A percentile compares a stretch with the other conserved stretches of the same genome.
Evolutionary conservation across 768 basidiomycete species (phyloP).

Genomic region (Basidioascus undulatus): DNA sequence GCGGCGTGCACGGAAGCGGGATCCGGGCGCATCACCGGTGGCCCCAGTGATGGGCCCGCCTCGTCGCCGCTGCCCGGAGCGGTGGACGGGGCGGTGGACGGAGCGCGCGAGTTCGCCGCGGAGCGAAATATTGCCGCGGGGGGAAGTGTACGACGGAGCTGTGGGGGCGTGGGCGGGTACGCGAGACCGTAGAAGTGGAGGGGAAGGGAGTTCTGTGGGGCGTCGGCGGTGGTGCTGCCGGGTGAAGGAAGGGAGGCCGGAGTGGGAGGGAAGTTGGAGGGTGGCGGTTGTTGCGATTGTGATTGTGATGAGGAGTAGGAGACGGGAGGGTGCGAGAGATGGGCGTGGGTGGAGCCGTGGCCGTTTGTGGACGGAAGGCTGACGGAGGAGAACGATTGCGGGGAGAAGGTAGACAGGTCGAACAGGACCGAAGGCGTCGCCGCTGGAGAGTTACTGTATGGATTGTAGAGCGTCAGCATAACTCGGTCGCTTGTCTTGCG

Average conservation of each 20-base stretch:
- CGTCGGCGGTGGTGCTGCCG: background rate
- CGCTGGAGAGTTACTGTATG: background rate
- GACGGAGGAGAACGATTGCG: background rate
- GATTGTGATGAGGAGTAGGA: conserved; percentile 1
- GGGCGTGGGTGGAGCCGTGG: background rate
- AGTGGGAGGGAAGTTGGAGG: background rate
- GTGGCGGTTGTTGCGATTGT: background rate
- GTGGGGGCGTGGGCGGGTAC: background rate
- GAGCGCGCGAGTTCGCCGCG: background rate
- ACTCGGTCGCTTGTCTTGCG: no score
- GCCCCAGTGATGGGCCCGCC: background rate
- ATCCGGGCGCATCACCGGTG: background rate
- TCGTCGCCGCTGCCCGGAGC: conserved; percentile 2
- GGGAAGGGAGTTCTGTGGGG: background rate
- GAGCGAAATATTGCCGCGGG: background rate
- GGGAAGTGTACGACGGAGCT: background rate
- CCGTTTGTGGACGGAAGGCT: background rate
- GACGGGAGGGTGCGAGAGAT: background rate
- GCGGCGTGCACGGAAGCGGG: conserved; percentile 25
- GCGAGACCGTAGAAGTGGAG: background rate
- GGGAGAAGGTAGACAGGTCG: background rate
- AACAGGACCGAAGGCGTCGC: background rate
- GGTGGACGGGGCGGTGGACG: background rate
- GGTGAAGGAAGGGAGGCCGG: background rate
- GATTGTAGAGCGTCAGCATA: background rate